A percentile compares a stretch with the other conserved stretches of the same genome.
These are phyloP conservation scores for Erythrophleum ivorense DNA, from an alignment of 331 rosid species.

Conservation along the genomic window DNA sequence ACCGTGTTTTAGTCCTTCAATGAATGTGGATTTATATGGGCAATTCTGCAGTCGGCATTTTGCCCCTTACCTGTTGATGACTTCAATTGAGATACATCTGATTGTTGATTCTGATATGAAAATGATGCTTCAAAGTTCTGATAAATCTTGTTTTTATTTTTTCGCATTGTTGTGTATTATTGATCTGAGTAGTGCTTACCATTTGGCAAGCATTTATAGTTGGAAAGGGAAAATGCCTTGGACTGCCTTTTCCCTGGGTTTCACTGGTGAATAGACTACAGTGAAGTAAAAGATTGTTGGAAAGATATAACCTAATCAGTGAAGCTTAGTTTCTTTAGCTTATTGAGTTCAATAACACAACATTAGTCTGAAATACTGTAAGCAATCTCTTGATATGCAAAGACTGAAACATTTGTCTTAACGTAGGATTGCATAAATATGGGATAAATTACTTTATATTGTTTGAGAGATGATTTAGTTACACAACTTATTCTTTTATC, in stretches of 20 bases:
- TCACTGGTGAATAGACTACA: not conserved
- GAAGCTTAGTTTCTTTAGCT: not conserved
- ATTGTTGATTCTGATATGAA: constrained; percentile 49
- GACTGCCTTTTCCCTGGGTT: not conserved
- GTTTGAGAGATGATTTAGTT: not conserved
- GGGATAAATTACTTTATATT: too few species aligned
- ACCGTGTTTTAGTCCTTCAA: constrained; percentile 48
- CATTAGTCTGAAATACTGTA: not conserved
- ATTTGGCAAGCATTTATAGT: not conserved
- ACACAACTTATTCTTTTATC: not conserved
- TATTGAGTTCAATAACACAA: not conserved
- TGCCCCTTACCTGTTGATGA: constrained; percentile 40
- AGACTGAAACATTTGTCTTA: not conserved
- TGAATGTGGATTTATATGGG: constrained; percentile 46
- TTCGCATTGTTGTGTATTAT: not conserved
- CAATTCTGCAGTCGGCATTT: constrained; percentile 50
- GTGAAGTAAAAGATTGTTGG: not conserved
- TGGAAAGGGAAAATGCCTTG: constrained; percentile 12
- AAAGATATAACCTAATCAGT: not conserved
- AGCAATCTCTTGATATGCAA: not conserved
- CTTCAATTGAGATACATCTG: constrained; percentile 37
- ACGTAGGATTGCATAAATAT: too few species aligned
- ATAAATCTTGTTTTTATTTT: constrained; percentile 13
- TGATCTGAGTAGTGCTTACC: not conserved
- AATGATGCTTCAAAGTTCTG: constrained; percentile 38